A percentile compares a stretch with the other conserved stretches of the same genome.
phyloP scores from a whole-genome alignment of 805 yeast species.

The Saccharomycopsis guyanensis region DNA sequence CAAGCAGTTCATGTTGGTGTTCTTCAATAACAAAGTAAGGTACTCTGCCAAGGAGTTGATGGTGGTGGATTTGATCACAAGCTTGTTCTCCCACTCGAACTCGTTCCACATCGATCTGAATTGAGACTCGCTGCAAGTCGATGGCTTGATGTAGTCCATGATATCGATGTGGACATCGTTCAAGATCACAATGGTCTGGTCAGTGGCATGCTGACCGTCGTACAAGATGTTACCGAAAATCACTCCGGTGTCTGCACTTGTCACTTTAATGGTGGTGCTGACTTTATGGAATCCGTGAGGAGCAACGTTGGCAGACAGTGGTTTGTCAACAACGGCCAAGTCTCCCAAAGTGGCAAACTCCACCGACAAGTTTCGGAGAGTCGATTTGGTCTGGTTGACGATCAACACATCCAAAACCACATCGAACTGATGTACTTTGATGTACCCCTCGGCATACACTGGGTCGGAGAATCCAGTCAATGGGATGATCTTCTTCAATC shows the following conservation, averaged over 20 bases:
- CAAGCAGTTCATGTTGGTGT: constrained; percentile 89
- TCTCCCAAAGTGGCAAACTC: constrained; percentile 97
- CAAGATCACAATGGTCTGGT: constrained; percentile 80
- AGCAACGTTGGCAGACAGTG: constrained; percentile 82
- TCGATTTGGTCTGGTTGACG: constrained; percentile 89
- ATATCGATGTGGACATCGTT: constrained; percentile 94
- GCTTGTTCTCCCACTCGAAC: constrained; percentile 99
- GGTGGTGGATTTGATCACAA: constrained; percentile 57
- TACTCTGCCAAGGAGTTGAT: constrained; percentile 65
- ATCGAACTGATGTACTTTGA: constrained; percentile 94
- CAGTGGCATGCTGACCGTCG: constrained; percentile 92
- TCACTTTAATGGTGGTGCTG: constrained; percentile 85
- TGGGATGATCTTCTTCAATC: constrained; percentile 81
- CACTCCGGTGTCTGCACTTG: constrained; percentile 97
- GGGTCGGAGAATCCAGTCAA: constrained; percentile 98
- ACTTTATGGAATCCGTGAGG: constrained; percentile 96
- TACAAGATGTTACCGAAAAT: constrained; percentile 95
- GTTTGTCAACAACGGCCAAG: constrained; percentile 86
- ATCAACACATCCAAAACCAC: constrained; percentile 88
- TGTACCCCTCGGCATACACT: constrained; percentile 94
- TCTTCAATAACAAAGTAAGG: constrained; percentile 64
- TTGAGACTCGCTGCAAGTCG: constrained; percentile 77
- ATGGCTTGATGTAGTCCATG: constrained; percentile 95
- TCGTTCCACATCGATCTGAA: constrained; percentile 99
- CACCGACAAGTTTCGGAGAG: constrained; percentile 83